These are phyloP conservation scores for Arctium minus DNA, from an alignment of 129 eudicot species.

Conservation along the genomic window DNA sequence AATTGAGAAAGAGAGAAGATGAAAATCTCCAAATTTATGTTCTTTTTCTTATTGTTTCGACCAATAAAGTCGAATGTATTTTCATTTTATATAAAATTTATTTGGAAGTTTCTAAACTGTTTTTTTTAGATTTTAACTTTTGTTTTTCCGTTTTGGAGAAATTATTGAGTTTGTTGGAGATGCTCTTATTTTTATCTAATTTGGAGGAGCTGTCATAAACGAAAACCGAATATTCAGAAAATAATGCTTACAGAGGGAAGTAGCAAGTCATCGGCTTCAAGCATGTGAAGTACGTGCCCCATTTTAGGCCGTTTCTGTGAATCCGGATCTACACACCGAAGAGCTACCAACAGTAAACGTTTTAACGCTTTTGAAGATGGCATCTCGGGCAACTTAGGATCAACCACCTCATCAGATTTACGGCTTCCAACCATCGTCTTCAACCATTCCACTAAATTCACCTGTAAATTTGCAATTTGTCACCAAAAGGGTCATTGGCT, in stretches of 20 bases:
- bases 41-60: too few relatives aligned
- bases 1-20: too few relatives aligned
- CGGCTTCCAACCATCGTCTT: conserved; percentile 89
- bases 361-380: conserved; percentile 93
- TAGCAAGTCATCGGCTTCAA: conserved; percentile 87
- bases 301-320: conserved; percentile 94
- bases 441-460: conserved; percentile 93
- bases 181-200: not conserved
- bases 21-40: too few relatives aligned
- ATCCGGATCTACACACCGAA: conserved; percentile 94
- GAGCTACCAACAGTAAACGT: conserved; percentile 82
- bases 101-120: too few relatives aligned
- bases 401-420: conserved; percentile 88
- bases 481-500: not conserved
- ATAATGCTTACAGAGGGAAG: conserved; percentile 61
- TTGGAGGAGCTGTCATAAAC: not conserved
- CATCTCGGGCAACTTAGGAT: conserved; percentile 78
- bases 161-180: too few relatives aligned
- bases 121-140: too few relatives aligned
- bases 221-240: not conserved
- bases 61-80: too few relatives aligned
- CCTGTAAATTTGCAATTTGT: conserved; percentile 40
- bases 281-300: conserved; percentile 98
- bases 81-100: too few relatives aligned
- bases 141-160: too few relatives aligned